These are phyloP conservation scores for Diutina ranongensis DNA, from an alignment of 1,139 yeast genomes.

Conservation along the genomic window DNA sequence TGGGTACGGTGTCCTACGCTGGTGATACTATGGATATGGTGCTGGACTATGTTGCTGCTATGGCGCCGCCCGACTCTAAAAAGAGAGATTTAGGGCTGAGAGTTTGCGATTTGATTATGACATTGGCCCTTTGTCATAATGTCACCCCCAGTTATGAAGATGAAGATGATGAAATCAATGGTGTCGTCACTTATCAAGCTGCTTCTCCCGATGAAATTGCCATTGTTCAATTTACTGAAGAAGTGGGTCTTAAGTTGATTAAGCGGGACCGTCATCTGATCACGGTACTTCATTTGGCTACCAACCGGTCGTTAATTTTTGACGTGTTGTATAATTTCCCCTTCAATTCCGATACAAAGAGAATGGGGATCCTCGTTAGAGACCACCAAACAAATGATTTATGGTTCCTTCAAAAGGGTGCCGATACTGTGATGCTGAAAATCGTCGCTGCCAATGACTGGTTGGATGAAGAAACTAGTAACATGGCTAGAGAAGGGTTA, in stretches of 20 bases:
- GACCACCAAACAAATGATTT: constrained; percentile 54
- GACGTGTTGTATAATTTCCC: constrained; percentile 82
- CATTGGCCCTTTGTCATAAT: constrained; percentile 88
- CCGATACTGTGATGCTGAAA: constrained; percentile 87
- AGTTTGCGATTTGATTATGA: constrained; percentile 69
- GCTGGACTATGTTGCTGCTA: constrained; percentile 44
- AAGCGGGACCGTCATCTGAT: constrained; percentile 76
- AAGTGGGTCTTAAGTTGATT: constrained; percentile 67
- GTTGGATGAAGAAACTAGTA: constrained; percentile 95
- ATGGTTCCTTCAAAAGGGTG: constrained; percentile 90
- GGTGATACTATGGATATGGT: constrained; percentile 90
- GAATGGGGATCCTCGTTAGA: constrained; percentile 86
- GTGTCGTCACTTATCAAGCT: constrained; percentile 74
- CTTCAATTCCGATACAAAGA: constrained; percentile 85
- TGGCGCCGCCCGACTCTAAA: constrained; percentile 12
- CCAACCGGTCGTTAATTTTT: constrained; percentile 41
- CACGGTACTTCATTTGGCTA: constrained; percentile 51
- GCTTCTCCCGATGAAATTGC: constrained; percentile 99
- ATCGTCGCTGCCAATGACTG: constrained; percentile 85
- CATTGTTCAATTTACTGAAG: constrained; percentile 82
- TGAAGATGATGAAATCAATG: constrained; percentile 6
- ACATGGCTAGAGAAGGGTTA: constrained; percentile 97
- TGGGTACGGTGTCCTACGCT: constrained; percentile 87
- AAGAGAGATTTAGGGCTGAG: constrained; percentile 55
- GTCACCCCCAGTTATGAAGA: constrained; percentile 74